Conservation (phyloP, 495 filamentous ascomycete genomes). For the Neurospora sp. region DNA sequence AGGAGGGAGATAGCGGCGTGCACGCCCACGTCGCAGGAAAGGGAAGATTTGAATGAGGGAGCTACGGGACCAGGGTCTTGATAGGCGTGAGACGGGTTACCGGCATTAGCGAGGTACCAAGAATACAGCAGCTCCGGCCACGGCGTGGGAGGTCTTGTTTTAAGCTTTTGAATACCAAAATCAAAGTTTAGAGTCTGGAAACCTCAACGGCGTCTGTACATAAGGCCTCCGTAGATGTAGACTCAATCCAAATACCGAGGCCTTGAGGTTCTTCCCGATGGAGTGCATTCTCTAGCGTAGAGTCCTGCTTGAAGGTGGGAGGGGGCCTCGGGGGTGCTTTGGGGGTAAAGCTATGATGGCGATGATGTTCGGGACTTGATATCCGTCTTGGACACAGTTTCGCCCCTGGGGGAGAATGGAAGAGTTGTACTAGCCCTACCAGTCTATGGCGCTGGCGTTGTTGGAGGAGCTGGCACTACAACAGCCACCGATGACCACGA, state of each 20-base stretch:
- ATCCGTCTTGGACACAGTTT: neutral
- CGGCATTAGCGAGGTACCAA: neutral
- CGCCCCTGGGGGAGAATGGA: neutral
- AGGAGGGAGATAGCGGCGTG: neutral
- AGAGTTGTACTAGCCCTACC: neutral
- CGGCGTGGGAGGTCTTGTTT: neutral
- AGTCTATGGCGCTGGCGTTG: neutral
- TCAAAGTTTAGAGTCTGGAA: neutral
- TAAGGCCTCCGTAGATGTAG: neutral
- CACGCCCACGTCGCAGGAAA: neutral
- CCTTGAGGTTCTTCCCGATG: neutral
- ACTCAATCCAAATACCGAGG: neutral
- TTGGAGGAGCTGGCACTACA: neutral
- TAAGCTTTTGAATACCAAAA: neutral
- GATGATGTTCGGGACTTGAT: neutral
- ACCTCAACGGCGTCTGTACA: neutral
- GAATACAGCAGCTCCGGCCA: neutral
- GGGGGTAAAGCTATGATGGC: neutral
- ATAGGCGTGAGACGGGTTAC: neutral
- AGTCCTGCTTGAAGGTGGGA: neutral
- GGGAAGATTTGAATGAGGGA: neutral
- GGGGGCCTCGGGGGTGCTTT: neutral
- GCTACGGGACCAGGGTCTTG: neutral
- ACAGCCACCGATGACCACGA: neutral
- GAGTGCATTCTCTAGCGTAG: neutral